Evolutionary conservation across 2,329 filamentous ascomycete species (phyloP).

Genomic region (Pezicula radicicola): DNA sequence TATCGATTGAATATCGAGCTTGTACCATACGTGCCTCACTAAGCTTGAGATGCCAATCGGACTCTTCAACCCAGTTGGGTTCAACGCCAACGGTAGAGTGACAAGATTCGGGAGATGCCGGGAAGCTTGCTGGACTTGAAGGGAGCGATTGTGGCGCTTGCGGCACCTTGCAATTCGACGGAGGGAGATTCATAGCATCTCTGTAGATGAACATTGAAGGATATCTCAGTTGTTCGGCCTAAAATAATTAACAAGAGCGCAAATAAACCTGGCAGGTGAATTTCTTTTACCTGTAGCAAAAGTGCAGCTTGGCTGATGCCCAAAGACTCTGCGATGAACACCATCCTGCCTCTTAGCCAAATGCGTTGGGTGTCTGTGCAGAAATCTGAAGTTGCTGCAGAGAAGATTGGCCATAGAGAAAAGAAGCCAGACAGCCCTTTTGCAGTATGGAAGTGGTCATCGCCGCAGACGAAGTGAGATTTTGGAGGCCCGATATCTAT

Average conservation of each 20-base stretch:
- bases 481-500: conserved; percentile 31
- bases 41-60: neutral
- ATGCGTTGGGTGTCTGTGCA: conserved; percentile 51
- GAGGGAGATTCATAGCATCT: neutral
- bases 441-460: conserved; percentile 37
- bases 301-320: conserved; percentile 53
- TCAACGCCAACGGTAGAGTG: neutral
- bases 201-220: conserved; percentile 1
- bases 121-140: neutral
- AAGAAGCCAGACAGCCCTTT: conserved; percentile 57
- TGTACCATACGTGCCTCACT: neutral
- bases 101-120: neutral
- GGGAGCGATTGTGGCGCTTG: neutral
- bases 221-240: neutral
- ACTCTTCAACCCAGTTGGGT: neutral
- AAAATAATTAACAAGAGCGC: neutral
- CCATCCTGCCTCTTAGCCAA: conserved; percentile 49
- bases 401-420: conserved; percentile 53
- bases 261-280: no score
- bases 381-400: conserved; percentile 51
- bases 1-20: neutral
- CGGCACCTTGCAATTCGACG: neutral
- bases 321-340: conserved; percentile 48
- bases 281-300: conserved; percentile 41
- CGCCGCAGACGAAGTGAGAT: conserved; percentile 44